Percentiles rank a stretch among this genome's conserved stretches.
These are phyloP conservation scores for Phytopythium helicoides DNA, from an alignment of 352 stramenopile species.

Conservation along the genomic window DNA sequence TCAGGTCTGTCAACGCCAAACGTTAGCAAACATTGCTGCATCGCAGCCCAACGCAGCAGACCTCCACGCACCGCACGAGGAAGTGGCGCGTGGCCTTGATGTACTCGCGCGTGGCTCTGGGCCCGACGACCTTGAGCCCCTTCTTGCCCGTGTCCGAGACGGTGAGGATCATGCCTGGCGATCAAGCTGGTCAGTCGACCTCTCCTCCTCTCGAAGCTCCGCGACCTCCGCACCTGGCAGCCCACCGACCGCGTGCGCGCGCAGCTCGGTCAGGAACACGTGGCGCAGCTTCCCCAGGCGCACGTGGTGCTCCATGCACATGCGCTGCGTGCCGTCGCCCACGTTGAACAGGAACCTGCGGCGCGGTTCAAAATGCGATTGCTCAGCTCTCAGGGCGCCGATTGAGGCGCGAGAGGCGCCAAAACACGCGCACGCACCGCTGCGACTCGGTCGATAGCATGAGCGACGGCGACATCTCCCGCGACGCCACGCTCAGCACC, in stretches of 20 bases:
- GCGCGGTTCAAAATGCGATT: too few species aligned
- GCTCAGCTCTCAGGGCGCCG: too few species aligned
- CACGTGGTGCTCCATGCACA: conserved; percentile 92
- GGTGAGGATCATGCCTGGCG: conserved; percentile 78
- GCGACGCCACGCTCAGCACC: conserved; percentile 68
- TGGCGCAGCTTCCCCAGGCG: conserved; percentile 79
- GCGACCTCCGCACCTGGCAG: conserved; percentile 63
- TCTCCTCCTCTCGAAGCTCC: too few species aligned
- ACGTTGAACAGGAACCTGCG: conserved; percentile 91
- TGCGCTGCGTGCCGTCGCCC: conserved; percentile 83
- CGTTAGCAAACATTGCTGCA: too few species aligned
- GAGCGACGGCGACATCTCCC: conserved; percentile 71
- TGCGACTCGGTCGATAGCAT: conserved; percentile 66
- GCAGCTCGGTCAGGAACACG: conserved; percentile 85
- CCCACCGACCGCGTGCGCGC: conserved; percentile 73
- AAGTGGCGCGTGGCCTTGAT: conserved; percentile 85
- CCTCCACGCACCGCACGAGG: conserved; percentile 36
- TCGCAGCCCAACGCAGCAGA: too few species aligned
- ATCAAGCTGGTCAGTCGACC: too few species aligned
- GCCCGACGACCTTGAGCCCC: conserved; percentile 68
- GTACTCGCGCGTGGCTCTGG: conserved; percentile 59
- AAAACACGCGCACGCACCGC: conserved; percentile 30
- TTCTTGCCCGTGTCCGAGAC: conserved; percentile 86
- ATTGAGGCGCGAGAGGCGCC: too few species aligned
- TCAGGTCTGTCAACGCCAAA: conserved; percentile 19